Evolutionary conservation across 164 flowering plant species (phyloP), one percentile per base, ranked within the genome.

Genomic region (Nymphaea colorata): DNA sequence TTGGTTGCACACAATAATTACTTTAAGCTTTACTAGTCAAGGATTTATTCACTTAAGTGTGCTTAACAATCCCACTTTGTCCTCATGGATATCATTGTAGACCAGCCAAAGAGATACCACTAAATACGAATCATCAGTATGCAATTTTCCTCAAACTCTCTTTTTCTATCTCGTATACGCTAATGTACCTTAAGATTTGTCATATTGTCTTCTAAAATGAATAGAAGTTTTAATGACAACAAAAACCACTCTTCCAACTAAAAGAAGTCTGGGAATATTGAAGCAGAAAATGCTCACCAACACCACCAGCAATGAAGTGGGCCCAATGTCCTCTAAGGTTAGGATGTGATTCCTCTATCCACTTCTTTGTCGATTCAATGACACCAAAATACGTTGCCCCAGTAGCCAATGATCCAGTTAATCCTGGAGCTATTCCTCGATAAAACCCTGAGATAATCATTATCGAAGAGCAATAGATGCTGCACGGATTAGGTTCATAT

Each of bases 341-440:
- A 57, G 98, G 96, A 82, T 93, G 93, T 66, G 82, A 72, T 71
- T 90, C 90, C 71, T 93, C 95, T 68, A 93, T 79, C 96, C 96
- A 93, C 73, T 78, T 87, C 71, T 88, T 93, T 53, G 91, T 85
- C 43, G 98, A 93, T 80, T 93, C 96, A 68, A 93, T 93, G 65
- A 88, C 82, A 64, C 98, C 98, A 79, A 93, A 93, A 72, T 93
- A 93, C 43, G 96, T 93, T n/a, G 98, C 98, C 62, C 96, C 98
- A 76, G 98, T 93, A 70, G 89, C 93, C 76, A 93, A 85, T 53
- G 98, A 93, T 62, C 98, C 98, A 77, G 85, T 84, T 10, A 93
- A 51, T 10, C 93, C 96, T 68, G 96, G 98, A 66, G 85, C 66
- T 57, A 93, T 55, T 75, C 98, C 98, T 76, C 96, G 84, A 74